Evolutionary conservation across 441 rosid species (phyloP), one percentile per base, ranked within the genome.

Genomic region (Melastoma candidum): DNA sequence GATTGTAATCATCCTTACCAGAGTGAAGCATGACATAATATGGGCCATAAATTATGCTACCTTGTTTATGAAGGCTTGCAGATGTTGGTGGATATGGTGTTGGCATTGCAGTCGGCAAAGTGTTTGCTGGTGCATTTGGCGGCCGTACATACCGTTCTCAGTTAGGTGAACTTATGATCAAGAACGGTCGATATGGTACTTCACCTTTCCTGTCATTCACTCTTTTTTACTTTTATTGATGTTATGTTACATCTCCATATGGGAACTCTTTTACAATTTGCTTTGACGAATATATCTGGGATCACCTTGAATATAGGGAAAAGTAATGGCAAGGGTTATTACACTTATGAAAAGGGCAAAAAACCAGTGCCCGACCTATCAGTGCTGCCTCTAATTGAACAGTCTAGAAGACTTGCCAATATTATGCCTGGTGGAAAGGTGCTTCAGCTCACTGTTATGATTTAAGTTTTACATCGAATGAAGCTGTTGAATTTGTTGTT

Each of bases 351-450:
- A 60, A 93, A 86, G 68, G 95, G 97, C 64, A 78, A 75, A 73
- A 81, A 75, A 53, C 95, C 95, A 65, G 84, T 69, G 65, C 98
- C 97, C 7, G 98, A 93, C 66, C 73, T 72, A 63, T 75, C 88
- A 29, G 86, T 88, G 43, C 64, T 74, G 58, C 77, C 88, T 24
- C 54, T 88, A 52, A 68, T 93, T 61, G 85, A 86, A 74, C 95
- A 88, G 68, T 75, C 77, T 26, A 80, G 84, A 66, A 72, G 71
- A 63, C 63, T 71, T 44, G 65, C 88, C 49, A 93, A 88, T 61
- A 70, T 84, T 41, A 93, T 82, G 93, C 90, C 98, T 1, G 72
- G 78, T 55, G 95, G 93, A 70, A 93, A 84, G 97, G 98, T 92
- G 68, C 29, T 3, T 53, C 14, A 9, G 7, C 24, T 10, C 56